phyloP scores from a whole-genome alignment of 805 yeast genomes.

The Tetrapisispora arboricola region DNA sequence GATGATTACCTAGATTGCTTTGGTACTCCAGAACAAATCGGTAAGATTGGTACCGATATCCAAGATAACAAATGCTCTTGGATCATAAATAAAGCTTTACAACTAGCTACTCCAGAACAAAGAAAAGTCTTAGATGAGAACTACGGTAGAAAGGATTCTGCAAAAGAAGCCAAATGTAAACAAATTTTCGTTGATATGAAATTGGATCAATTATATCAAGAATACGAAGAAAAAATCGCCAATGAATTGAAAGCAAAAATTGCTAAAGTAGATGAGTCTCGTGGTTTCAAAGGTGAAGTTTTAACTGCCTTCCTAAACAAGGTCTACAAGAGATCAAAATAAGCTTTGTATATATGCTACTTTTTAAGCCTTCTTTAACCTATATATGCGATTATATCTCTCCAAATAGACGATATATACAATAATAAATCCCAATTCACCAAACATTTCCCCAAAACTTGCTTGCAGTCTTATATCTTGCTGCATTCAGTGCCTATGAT shows the following conservation, averaged over 20 bases:
- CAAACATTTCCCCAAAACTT: too few species aligned
- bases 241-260: conserved; percentile 54
- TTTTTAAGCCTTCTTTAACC: too few species aligned
- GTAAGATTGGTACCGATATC: conserved; percentile 97
- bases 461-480: too few species aligned
- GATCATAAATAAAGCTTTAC: conserved; percentile 89
- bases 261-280: conserved; percentile 67
- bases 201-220: conserved; percentile 57
- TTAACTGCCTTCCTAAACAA: conserved; percentile 75
- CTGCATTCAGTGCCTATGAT: too few species aligned
- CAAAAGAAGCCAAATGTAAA: conserved; percentile 59
- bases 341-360: conserved; percentile 15
- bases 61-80: conserved; percentile 98
- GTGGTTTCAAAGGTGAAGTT: conserved; percentile 90
- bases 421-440: too few species aligned
- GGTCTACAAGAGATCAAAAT: conserved; percentile 90
- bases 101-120: conserved; percentile 69
- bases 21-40: conserved; percentile 95
- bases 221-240: conserved; percentile 76
- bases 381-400: not conserved
- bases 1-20: conserved; percentile 95
- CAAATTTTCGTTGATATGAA: conserved; percentile 63
- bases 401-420: too few species aligned
- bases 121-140: conserved; percentile 72
- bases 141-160: conserved; percentile 77